phyloP scores from a whole-genome alignment of 139 green algal genomes.

The Chlorella sp. region DNA sequence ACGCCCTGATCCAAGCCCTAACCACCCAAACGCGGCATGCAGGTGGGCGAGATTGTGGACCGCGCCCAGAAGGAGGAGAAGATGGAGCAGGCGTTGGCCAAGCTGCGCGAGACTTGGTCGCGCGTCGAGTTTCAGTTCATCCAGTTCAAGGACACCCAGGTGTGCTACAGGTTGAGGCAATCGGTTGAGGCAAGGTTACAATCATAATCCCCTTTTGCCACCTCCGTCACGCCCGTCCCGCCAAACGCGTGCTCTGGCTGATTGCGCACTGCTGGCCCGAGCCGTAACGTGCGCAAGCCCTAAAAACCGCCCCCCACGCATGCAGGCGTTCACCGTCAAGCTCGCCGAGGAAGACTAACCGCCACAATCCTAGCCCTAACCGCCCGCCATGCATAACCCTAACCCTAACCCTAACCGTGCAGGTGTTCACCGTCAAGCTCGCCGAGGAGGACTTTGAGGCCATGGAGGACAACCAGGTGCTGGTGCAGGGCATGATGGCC shows the following conservation, averaged over 20 bases:
- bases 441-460: slow-evolving; percentile 83
- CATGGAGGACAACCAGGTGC: slow-evolving; percentile 46
- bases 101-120: slow-evolving; percentile 69
- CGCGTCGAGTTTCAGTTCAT: slow-evolving; percentile 71
- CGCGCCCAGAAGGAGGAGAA: slow-evolving; percentile 82
- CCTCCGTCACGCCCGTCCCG: too few species aligned
- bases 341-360: slow-evolving; percentile 87
- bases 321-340: slow-evolving; percentile 66
- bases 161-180: too few species aligned
- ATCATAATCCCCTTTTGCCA: too few species aligned
- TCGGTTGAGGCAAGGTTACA: too few species aligned
- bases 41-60: slow-evolving; percentile 88
- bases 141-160: slow-evolving; percentile 62
- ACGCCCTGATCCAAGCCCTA: too few species aligned
- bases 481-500: slow-evolving; percentile 88
- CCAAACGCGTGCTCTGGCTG: too few species aligned
- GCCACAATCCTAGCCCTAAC: too few species aligned
- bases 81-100: slow-evolving; percentile 70
- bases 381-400: too few species aligned
- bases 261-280: too few species aligned
- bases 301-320: too few species aligned
- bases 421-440: slow-evolving; percentile 74
- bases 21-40: slow-evolving; percentile 86
- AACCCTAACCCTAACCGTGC: too few species aligned
- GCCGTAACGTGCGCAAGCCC: too few species aligned